Conservation (phyloP, 2,329 filamentous ascomycete genomes). For the Coniochaeta sp. region DNA sequence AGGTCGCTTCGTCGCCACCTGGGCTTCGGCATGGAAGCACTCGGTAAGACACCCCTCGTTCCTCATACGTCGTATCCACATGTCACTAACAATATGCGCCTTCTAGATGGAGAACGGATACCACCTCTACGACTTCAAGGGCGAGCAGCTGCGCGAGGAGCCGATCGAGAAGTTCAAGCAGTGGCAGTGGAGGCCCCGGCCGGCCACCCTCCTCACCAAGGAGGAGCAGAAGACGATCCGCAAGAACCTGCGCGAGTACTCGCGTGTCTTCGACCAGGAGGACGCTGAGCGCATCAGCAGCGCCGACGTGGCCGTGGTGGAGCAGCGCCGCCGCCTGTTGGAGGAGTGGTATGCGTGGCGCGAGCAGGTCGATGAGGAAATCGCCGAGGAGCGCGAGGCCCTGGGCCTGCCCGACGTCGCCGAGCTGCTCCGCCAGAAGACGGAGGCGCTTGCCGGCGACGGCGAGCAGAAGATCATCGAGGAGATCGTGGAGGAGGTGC, state of each 20-base stretch:
- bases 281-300: slow-evolving; percentile 90
- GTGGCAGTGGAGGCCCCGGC: slow-evolving; percentile 88
- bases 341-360: slow-evolving; percentile 88
- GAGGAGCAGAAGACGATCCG: slow-evolving; percentile 97
- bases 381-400: slow-evolving; percentile 63
- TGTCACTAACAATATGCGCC: slow-evolving; percentile 7
- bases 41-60: slow-evolving; percentile 53
- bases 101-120: slow-evolving; percentile 96
- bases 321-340: slow-evolving; percentile 73
- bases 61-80: not conserved
- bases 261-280: slow-evolving; percentile 88
- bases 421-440: slow-evolving; percentile 51
- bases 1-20: slow-evolving; percentile 87
- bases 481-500: slow-evolving; percentile 77
- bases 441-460: slow-evolving; percentile 43
- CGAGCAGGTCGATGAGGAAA: slow-evolving; percentile 62
- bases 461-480: slow-evolving; percentile 77
- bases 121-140: slow-evolving; percentile 95
- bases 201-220: slow-evolving; percentile 83
- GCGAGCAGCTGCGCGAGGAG: slow-evolving; percentile 82
- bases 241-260: slow-evolving; percentile 98
- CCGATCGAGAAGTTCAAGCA: slow-evolving; percentile 97
- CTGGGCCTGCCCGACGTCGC: slow-evolving; percentile 61
- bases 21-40: slow-evolving; percentile 94
- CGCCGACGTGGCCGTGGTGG: slow-evolving; percentile 89